Base-by-base conservation (phyloP, 441 rosid genomes). In the Capsella rubella region DNA sequence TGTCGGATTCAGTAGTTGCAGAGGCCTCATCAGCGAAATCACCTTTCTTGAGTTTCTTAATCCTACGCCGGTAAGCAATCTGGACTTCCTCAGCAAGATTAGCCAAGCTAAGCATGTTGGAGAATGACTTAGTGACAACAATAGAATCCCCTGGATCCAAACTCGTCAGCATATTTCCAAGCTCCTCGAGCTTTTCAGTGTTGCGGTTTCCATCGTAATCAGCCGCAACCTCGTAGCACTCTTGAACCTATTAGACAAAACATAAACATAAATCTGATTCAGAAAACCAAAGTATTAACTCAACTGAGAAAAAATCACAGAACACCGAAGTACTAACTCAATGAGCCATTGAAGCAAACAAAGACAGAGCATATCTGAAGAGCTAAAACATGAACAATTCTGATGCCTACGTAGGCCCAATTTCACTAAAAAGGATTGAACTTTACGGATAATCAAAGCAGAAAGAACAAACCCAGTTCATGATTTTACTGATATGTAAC, bases 131-230 rank as follows among this genome's bases (percentile, higher is more conserved):
- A 2, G 99, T 80, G 69, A 95, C 59, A 37, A 91, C 96, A 73
- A 95, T 95, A 49, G 99, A 91, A 71, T 95, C 99, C 28, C 96
- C 98, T 0, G 99, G 90, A 82, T 95, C 99, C 82, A 95, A 81
- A 71, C 95, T 85, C 28, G 97, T 95, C 75, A 95, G 76, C 6
- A 89, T 90, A 56, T 73, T 85, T 25, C 97, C 99, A 64, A 95
- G 91, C 80, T 95, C 99, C 82, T 90, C 94, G 13, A 95, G 80
- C 77, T 95, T 95, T 79, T 91, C 95, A 35, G 97, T 87, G 46
- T 90, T 85, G 29, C 72, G 93, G 77, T 88, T 87, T 65, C 95
- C 89, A 72, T 95, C 98, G 70, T 92, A 95, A 82, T 91, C 97
- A 18, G 96, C 95, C 0, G 98, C 90, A 52, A 87, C 88, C 82